Percentiles rank a stretch among this genome's conserved stretches.
phyloP scores from a whole-genome alignment of 768 basidiomycete genomes.

The Phylloporus arenicola region DNA sequence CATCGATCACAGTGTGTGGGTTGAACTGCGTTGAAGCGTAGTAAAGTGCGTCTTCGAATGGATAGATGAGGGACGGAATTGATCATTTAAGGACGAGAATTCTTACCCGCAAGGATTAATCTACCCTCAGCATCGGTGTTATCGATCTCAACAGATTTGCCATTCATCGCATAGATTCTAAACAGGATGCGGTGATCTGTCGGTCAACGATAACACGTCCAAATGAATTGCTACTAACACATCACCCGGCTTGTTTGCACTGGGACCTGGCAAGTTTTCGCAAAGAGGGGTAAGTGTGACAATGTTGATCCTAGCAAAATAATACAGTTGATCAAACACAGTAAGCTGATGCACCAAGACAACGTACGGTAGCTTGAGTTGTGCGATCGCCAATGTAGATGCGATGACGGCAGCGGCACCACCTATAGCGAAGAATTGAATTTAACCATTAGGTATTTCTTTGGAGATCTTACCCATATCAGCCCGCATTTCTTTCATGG shows the following conservation, averaged over 20 bases:
- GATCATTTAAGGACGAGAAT: background rate
- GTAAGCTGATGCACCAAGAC: background rate
- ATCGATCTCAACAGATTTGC: slow-evolving; percentile 81
- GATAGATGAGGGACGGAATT: background rate
- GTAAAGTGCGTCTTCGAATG: slow-evolving; percentile 65
- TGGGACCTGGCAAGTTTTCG: slow-evolving; percentile 80
- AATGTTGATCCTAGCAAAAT: slow-evolving; percentile 57
- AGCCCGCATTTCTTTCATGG: slow-evolving; percentile 80
- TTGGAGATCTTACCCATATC: slow-evolving; percentile 65
- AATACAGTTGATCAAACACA: background rate
- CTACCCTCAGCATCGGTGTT: slow-evolving; percentile 86
- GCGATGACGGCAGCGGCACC: slow-evolving; percentile 78
- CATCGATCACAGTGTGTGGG: slow-evolving; percentile 79
- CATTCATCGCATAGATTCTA: slow-evolving; percentile 83
- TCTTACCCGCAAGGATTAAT: slow-evolving; percentile 62
- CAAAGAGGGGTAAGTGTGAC: slow-evolving; percentile 68
- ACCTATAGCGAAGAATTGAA: slow-evolving; percentile 32
- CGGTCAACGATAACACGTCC: background rate
- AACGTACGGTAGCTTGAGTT: slow-evolving; percentile 72
- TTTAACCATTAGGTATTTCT: background rate
- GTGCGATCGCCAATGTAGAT: slow-evolving; percentile 71
- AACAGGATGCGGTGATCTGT: background rate
- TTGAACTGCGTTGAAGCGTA: slow-evolving; percentile 74
- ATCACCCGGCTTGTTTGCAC: slow-evolving; percentile 73
- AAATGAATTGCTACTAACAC: slow-evolving; percentile 43